These are phyloP conservation scores for Ogataea ramenticola DNA, from an alignment of 805 yeast genomes.

Conservation along the genomic window DNA sequence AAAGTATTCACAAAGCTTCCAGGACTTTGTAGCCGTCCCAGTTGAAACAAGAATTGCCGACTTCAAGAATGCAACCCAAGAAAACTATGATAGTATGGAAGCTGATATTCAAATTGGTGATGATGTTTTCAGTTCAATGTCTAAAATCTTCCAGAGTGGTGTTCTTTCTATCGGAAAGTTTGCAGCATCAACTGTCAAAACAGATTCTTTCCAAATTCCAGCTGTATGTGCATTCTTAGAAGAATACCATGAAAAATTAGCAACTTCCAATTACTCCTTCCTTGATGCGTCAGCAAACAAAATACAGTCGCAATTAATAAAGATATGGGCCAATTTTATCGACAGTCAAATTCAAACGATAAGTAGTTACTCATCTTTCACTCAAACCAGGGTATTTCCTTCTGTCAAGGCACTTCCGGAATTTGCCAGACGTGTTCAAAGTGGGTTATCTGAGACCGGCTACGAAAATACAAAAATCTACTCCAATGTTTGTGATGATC, in stretches of 20 bases:
- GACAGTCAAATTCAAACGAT: constrained; percentile 44
- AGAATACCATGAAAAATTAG: constrained; percentile 25
- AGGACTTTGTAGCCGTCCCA: constrained; percentile 31
- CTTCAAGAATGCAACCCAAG: constrained; percentile 5
- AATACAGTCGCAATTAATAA: constrained; percentile 41
- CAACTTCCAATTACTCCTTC: constrained; percentile 59
- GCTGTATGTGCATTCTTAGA: constrained; percentile 37
- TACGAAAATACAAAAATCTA: constrained; percentile 10
- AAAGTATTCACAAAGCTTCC: constrained; percentile 28
- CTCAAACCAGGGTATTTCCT: constrained; percentile 27
- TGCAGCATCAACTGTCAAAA: constrained; percentile 28
- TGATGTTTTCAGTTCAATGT: constrained; percentile 21
- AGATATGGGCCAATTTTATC: constrained; percentile 54
- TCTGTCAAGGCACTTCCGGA: constrained; percentile 41
- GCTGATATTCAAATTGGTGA: constrained; percentile 25
- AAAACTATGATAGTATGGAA: constrained; percentile 11
- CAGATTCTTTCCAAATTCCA: constrained; percentile 34
- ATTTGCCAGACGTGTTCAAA: constrained; percentile 34
- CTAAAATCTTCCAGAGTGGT: constrained; percentile 20
- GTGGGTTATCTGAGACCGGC: constrained; percentile 11
- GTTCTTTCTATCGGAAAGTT: constrained; percentile 22
- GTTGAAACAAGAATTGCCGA: constrained; percentile 13
- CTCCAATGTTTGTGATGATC: constrained; percentile 11
- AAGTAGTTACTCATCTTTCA: constrained; percentile 22
- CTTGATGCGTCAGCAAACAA: constrained; percentile 42